Conservation (phyloP, 73 alveolate genomes). For the Paramecium caudatum region DNA sequence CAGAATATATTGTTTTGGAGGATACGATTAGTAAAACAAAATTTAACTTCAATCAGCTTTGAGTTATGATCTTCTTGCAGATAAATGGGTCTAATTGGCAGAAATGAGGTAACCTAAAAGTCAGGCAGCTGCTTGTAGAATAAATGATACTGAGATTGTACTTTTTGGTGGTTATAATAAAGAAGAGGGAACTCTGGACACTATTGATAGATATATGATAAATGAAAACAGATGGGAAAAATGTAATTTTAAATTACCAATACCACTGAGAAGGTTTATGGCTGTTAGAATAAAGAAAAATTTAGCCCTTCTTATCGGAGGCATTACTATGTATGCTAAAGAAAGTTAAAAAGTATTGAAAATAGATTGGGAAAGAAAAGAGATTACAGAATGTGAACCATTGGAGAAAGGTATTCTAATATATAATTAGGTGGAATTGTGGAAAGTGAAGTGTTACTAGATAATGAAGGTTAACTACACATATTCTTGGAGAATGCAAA, state of each 20-base stretch:
- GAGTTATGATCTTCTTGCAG: conserved; percentile 86
- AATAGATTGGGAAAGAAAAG: conserved; percentile 92
- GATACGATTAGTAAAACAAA: conserved; percentile 93
- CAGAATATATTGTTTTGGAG: conserved; percentile 95
- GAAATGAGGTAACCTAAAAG: conserved; percentile 90
- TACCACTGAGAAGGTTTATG: conserved; percentile 95
- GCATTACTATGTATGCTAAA: conserved; percentile 89
- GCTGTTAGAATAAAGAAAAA: conserved; percentile 90
- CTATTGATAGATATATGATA: conserved; percentile 93
- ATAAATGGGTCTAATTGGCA: conserved; percentile 88
- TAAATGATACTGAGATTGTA: conserved; percentile 88
- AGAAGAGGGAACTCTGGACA: conserved; percentile 92
- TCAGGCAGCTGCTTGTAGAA: conserved; percentile 89
- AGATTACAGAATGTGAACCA: conserved; percentile 83
- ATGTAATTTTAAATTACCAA: conserved; percentile 86
- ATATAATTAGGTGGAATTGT: conserved; percentile 86
- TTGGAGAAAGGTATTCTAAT: conserved; percentile 65
- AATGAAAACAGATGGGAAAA: conserved; percentile 86
- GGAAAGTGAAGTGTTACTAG: conserved; percentile 92
- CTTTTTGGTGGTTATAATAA: conserved; percentile 98
- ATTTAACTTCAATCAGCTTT: conserved; percentile 88
- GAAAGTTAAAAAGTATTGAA: conserved; percentile 93
- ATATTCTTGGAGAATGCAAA: conserved; percentile 92
- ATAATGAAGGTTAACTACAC: conserved; percentile 94
- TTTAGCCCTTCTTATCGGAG: conserved; percentile 94